Evolutionary conservation across 2,329 filamentous ascomycete species (phyloP).

Genomic region (Aspergillus glaucus): DNA sequence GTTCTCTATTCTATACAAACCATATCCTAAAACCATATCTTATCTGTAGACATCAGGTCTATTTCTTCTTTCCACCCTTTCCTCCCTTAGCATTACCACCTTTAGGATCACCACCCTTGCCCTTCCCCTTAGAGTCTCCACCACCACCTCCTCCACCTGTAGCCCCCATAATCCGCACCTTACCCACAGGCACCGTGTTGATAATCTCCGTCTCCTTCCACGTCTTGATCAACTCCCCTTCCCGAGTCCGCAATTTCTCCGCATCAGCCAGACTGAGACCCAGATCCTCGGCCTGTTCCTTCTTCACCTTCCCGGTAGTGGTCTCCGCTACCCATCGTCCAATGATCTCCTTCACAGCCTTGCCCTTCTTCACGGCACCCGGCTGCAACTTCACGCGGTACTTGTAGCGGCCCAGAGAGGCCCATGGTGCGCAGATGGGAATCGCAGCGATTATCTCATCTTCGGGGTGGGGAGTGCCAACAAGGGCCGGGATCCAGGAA

Average conservation of each 20-base stretch:
- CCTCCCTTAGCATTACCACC: slow-evolving; percentile 22
- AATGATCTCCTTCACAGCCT: slow-evolving; percentile 86
- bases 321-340: slow-evolving; percentile 68
- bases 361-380: slow-evolving; percentile 84
- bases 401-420: slow-evolving; percentile 63
- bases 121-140: slow-evolving; percentile 16
- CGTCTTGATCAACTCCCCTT: slow-evolving; percentile 75
- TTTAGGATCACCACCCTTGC: slow-evolving; percentile 17
- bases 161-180: slow-evolving; percentile 70
- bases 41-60: slow-evolving; percentile 2
- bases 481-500: slow-evolving; percentile 58
- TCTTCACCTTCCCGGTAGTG: slow-evolving; percentile 38
- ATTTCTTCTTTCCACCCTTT: slow-evolving; percentile 39
- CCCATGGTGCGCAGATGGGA: slow-evolving; percentile 59
- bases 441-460: slow-evolving; percentile 65
- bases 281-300: slow-evolving; percentile 53
- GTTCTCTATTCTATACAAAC: too few species aligned
- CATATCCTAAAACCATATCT: too few species aligned
- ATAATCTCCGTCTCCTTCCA: slow-evolving; percentile 78
- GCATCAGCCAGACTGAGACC: slow-evolving; percentile 46
- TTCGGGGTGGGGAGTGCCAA: slow-evolving; percentile 70
- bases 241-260: slow-evolving; percentile 76
- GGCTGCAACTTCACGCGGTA: slow-evolving; percentile 96
- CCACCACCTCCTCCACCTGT: slow-evolving; percentile 45
- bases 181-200: slow-evolving; percentile 72